Conservation (phyloP, 148 eudicot genomes). For the Cornus suecica region DNA sequence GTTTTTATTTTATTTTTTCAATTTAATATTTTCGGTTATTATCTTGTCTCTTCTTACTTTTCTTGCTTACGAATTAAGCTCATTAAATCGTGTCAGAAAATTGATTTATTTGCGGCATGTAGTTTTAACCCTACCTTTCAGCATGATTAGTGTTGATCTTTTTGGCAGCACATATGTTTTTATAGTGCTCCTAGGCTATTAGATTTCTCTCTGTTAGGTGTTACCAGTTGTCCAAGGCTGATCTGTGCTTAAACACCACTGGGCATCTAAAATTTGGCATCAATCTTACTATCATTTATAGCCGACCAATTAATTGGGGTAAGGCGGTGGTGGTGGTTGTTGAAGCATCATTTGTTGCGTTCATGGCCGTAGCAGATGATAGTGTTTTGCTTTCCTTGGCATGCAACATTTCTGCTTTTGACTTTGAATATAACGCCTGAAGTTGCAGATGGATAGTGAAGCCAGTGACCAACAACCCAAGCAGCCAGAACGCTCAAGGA, state of each 20-base stretch:
- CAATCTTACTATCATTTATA: not conserved
- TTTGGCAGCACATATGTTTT: not conserved
- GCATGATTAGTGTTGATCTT: not conserved
- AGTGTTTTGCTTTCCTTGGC: not conserved
- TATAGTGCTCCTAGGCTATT: not conserved
- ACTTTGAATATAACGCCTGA: not conserved
- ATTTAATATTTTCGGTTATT: too few relatives aligned
- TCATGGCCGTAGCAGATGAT: not conserved
- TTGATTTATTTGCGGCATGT: not conserved
- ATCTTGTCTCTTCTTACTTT: too few relatives aligned
- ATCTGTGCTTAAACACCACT: constrained; percentile 1
- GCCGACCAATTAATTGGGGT: too few relatives aligned
- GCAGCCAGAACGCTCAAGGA: constrained; percentile 72
- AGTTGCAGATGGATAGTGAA: constrained; percentile 57
- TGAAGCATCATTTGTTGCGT: not conserved
- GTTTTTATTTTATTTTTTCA: too few relatives aligned
- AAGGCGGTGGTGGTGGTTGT: too few relatives aligned
- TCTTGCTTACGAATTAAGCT: too few relatives aligned
- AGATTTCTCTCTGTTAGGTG: not conserved
- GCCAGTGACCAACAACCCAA: constrained; percentile 41
- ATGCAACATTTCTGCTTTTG: not conserved
- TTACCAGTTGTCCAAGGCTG: not conserved
- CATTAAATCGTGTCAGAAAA: too few relatives aligned
- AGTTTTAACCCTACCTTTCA: not conserved
- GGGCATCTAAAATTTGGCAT: not conserved